Evolutionary conservation across 129 eudicot species (phyloP).

Genomic region (Scalesia atractyloides): DNA sequence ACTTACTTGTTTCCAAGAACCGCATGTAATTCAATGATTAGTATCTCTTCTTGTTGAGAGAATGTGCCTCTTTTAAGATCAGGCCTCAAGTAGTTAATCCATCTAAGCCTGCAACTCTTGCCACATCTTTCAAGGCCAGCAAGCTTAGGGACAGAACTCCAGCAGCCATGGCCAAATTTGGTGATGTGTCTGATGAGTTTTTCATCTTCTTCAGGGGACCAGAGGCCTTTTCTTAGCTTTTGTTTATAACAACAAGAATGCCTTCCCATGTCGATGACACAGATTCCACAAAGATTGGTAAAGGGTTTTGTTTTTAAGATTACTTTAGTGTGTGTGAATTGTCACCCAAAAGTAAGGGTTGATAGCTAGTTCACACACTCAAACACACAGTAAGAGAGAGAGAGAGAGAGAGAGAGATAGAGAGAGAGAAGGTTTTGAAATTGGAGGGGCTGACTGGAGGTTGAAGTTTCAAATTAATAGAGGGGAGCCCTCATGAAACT

Average conservation of each 20-base stretch:
- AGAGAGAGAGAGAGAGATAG: conserved; percentile 34
- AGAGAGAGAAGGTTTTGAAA: conserved; percentile 50
- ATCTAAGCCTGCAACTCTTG: conserved; percentile 83
- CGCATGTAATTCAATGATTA: conserved; percentile 89
- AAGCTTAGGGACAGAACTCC: conserved; percentile 98
- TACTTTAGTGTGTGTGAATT: conserved; percentile 31
- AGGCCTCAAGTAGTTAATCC: conserved; percentile 95
- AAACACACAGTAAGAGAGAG: conserved; percentile 3
- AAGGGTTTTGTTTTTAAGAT: conserved; percentile 25
- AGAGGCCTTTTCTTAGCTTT: conserved; percentile 91
- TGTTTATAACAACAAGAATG: conserved; percentile 97
- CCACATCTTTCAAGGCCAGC: conserved; percentile 98
- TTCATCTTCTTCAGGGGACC: conserved; percentile 99
- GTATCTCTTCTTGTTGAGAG: conserved; percentile 83
- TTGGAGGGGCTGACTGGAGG: conserved; percentile 59
- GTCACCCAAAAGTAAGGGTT: conserved; percentile 43
- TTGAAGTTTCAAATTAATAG: conserved; percentile 71
- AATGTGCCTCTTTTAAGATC: conserved; percentile 95
- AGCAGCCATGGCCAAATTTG: conserved; percentile 89
- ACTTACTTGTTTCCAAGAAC: conserved; percentile 87
- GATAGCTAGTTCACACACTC: conserved; percentile 13
- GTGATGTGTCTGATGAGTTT: conserved; percentile 85
- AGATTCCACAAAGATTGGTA: conserved; percentile 23
- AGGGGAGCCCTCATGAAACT: conserved; percentile 38
- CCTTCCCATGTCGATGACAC: conserved; percentile 77